Base-by-base conservation (phyloP, 2,329 filamentous ascomycete species). In the Cladosporium sp. region DNA sequence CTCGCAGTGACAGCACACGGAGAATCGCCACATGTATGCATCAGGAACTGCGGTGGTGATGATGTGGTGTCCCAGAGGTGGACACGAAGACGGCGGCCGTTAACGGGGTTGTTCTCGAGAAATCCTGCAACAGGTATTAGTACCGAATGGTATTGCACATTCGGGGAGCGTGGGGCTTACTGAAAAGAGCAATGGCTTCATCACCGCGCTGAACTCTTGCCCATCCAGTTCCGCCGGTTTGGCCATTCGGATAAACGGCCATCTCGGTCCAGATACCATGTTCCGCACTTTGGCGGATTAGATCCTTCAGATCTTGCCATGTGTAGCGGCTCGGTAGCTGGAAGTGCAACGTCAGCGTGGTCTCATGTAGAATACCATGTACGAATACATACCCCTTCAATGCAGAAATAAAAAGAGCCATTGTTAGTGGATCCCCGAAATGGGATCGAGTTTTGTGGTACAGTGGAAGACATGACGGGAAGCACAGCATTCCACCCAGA, bases 291-390 rank as follows among this genome's bases (percentile, higher is more conserved):
- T 35, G 22, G 18, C 52, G 59, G 16, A 64, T 58, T 11, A 64
- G 51, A 49, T 65, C 63, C 48, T 65, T 65, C 20, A 64, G 43
- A 41, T 64, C 56, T 45, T 64, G 60, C 63, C 63, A 65, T 30
- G 61, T 64, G 52, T 59, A 64, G 25, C 49, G 42, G 25, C 36
- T 40, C 27, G 61, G 62, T 20, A 65, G 55, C 63, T 64, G 20
- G 8, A 46, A 16, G 38, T 40, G n/a, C 13, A 22, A 39, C 36
- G 45, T 48, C 36, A 48, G 45, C 22, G 35, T 38, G 12, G 6
- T 7, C 30, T 22, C 16, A 38, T 15, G 5, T 3, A 16, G 22
- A 4, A 16, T 9, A n/a, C n/a, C 32, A 35, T 7, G 7, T 16
- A 29, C 20, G 12, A 25, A n/a, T 16, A 48, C 45, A 6, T 48